Evolutionary conservation across 83 land plant species (phyloP).

Genomic region (Thuja plicata): DNA sequence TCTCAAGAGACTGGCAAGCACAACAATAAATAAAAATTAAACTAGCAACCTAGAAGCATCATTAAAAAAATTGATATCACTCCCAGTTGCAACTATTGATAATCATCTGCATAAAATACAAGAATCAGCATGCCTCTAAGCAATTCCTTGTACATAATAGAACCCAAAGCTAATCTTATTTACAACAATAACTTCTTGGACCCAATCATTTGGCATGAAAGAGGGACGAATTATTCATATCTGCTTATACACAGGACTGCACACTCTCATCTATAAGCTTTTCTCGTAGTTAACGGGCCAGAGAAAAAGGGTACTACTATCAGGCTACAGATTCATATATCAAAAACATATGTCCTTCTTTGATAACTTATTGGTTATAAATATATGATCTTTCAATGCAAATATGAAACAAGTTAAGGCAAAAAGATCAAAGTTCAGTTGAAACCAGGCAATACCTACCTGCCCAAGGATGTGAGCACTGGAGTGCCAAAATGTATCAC

Average conservation of each 20-base stretch:
- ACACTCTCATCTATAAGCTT: not conserved
- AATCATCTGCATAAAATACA: not conserved
- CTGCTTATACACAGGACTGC: not conserved
- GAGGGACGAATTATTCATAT: not conserved
- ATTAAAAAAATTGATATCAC: not conserved
- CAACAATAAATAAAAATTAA: not conserved
- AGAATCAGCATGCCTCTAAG: not conserved
- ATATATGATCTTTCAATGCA: not conserved
- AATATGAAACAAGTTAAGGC: not conserved
- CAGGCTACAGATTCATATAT: not conserved
- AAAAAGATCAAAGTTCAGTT: not conserved
- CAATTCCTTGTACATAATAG: not conserved
- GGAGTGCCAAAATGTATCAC: slow-evolving; percentile 99
- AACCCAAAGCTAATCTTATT: not conserved
- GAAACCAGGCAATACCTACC: slow-evolving; percentile 34
- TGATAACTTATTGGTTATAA: not conserved
- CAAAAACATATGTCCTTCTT: not conserved
- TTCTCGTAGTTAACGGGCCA: not conserved
- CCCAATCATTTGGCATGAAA: not conserved
- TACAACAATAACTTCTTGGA: not conserved
- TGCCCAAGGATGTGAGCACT: slow-evolving; percentile 99
- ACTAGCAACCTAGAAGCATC: not conserved
- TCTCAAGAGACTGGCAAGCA: slow-evolving; percentile 71
- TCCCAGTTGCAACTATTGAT: not conserved
- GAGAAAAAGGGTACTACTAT: not conserved